Evolutionary conservation across 495 filamentous ascomycete genomes (phyloP).

Genomic region (Penicillium goetzii): DNA sequence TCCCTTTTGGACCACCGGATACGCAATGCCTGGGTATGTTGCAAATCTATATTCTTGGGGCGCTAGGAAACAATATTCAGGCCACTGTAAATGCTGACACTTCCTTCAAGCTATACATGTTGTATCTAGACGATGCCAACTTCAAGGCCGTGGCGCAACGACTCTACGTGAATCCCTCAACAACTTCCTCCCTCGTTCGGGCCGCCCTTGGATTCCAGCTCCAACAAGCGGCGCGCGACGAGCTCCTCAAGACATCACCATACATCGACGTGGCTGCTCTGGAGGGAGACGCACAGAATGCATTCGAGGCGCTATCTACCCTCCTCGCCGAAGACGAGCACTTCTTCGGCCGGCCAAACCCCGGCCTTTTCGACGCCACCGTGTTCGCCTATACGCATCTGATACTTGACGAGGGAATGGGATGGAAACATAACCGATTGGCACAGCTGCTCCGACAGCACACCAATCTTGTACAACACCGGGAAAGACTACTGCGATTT

Average conservation of each 20-base stretch:
- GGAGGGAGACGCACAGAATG: conserved; percentile 68
- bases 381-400: conserved; percentile 92
- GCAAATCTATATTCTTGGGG: neutral
- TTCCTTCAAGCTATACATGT: conserved; percentile 67
- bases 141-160: conserved; percentile 62
- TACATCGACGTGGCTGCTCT: conserved; percentile 65
- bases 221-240: conserved; percentile 67
- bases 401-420: conserved; percentile 63
- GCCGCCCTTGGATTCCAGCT: conserved; percentile 64
- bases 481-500: conserved; percentile 48
- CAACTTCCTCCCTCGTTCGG: conserved; percentile 65
- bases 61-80: neutral
- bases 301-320: conserved; percentile 74
- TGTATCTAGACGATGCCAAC: conserved; percentile 75
- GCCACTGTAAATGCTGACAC: neutral
- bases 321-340: conserved; percentile 66
- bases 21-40: conserved; percentile 81
- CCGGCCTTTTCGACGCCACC: conserved; percentile 80
- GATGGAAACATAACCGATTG: conserved; percentile 58
- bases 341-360: conserved; percentile 66
- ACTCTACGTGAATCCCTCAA: conserved; percentile 70
- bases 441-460: conserved; percentile 44
- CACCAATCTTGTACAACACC: conserved; percentile 59
- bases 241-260: conserved; percentile 67
- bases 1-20: conserved; percentile 78